Evolutionary conservation across 257 asterid species (phyloP).

Genomic region (Ophiorrhiza pumila): DNA sequence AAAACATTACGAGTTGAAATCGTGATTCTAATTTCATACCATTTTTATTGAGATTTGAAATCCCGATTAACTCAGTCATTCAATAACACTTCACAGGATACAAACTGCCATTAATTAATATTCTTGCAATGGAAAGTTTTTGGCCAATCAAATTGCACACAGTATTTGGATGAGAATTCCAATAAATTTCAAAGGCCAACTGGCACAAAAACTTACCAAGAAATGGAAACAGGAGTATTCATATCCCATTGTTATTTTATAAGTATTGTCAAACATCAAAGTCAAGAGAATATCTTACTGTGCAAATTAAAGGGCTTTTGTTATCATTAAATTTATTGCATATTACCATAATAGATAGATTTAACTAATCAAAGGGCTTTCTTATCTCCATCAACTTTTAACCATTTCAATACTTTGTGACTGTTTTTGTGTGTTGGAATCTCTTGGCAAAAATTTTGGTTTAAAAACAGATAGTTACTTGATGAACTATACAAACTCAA

Average conservation of each 20-base stretch:
- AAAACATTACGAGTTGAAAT: too few species aligned
- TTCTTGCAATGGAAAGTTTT: too few species aligned
- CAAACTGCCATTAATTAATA: too few species aligned
- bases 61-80: too few species aligned
- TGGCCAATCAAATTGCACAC: too few species aligned
- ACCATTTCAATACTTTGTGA: constrained; percentile 12
- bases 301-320: constrained; percentile 15
- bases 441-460: constrained; percentile 13
- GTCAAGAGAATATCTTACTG: constrained; percentile 30
- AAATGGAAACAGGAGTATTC: background rate
- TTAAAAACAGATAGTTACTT: constrained; percentile 12
- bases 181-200: constrained; percentile 18
- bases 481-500: constrained; percentile 16
- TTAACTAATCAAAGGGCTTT: constrained; percentile 24
- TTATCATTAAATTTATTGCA: constrained; percentile 28
- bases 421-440: constrained; percentile 18
- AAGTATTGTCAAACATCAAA: constrained; percentile 21
- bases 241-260: constrained; percentile 5
- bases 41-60: too few species aligned
- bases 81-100: too few species aligned
- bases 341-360: constrained; percentile 18
- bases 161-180: too few species aligned
- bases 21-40: too few species aligned
- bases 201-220: background rate
- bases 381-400: constrained; percentile 18